Conservation (phyloP, 345 rosid species). For the Cardamine resedifolia region DNA sequence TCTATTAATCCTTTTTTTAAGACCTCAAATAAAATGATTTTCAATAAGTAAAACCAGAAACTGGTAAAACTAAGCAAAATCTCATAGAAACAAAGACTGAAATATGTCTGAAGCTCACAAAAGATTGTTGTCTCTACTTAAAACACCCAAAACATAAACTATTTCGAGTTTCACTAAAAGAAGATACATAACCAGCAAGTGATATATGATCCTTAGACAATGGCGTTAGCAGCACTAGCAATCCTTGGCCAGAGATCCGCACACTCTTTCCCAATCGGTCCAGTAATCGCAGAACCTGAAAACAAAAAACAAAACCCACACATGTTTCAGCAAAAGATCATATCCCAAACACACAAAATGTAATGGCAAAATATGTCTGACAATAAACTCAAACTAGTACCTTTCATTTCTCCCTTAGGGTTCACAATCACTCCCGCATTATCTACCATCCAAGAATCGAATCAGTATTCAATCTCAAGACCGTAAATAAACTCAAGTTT, state of each 20-base stretch:
- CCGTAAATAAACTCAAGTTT: neutral
- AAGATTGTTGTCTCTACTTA: slow-evolving; percentile 16
- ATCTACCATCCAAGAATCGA: slow-evolving; percentile 43
- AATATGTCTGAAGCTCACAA: slow-evolving; percentile 9
- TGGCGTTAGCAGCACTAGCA: slow-evolving; percentile 88
- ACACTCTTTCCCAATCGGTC: slow-evolving; percentile 93
- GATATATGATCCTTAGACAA: slow-evolving; percentile 40
- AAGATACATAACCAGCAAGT: neutral
- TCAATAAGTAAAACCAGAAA: neutral
- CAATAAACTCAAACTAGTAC: slow-evolving; percentile 32
- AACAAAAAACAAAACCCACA: neutral
- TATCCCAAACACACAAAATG: neutral
- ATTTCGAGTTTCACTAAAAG: no score
- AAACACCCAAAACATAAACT: slow-evolving; percentile 15
- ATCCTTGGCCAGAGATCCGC: slow-evolving; percentile 97
- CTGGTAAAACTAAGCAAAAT: neutral
- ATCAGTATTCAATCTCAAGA: neutral
- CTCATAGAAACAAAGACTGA: neutral
- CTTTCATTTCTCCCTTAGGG: slow-evolving; percentile 97
- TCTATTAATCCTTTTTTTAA: neutral
- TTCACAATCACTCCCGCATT: slow-evolving; percentile 96
- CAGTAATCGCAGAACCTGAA: slow-evolving; percentile 86
- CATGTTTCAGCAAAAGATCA: neutral
- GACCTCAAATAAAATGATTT: neutral
- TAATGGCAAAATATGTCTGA: neutral